Evolutionary conservation across 495 filamentous ascomycete genomes (phyloP).

Genomic region (Penicillium cinerascens): DNA sequence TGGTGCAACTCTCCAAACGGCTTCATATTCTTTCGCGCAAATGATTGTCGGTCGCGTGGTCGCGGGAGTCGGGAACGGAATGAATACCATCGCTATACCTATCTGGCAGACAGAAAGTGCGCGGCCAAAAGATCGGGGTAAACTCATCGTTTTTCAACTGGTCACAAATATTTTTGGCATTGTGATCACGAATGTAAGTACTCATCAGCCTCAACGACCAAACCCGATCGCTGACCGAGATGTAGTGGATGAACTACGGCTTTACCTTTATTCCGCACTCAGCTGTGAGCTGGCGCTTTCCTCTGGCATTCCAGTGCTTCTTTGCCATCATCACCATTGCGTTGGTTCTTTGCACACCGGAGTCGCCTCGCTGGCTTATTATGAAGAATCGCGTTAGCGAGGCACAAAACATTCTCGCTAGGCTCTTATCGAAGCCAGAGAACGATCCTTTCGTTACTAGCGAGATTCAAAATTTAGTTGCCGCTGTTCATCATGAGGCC

Average conservation of each 20-base stretch:
- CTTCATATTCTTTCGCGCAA: slow-evolving; percentile 39
- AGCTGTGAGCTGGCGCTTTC: slow-evolving; percentile 44
- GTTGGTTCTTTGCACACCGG: slow-evolving; percentile 44
- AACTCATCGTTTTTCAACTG: slow-evolving; percentile 55
- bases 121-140: slow-evolving; percentile 52
- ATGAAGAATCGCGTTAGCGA: slow-evolving; percentile 5
- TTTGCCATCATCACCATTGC: slow-evolving; percentile 44
- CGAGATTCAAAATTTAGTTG: neutral
- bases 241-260: slow-evolving; percentile 18
- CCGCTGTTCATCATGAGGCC: slow-evolving; percentile 1
- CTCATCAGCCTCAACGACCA: neutral
- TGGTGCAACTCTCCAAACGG: slow-evolving; percentile 51
- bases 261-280: slow-evolving; percentile 20
- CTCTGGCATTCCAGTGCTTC: slow-evolving; percentile 47
- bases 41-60: slow-evolving; percentile 43
- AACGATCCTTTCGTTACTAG: neutral
- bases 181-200: slow-evolving; percentile 7
- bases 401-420: neutral
- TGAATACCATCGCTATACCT: slow-evolving; percentile 39
- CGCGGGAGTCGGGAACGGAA: slow-evolving; percentile 41
- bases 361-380: slow-evolving; percentile 41
- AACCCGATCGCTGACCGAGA: too few relatives aligned
- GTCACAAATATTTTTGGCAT: slow-evolving; percentile 50
- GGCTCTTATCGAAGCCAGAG: neutral
- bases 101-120: slow-evolving; percentile 49